Evolutionary conservation across 441 rosid genomes (phyloP).

Genomic region (Eruca vesicaria): DNA sequence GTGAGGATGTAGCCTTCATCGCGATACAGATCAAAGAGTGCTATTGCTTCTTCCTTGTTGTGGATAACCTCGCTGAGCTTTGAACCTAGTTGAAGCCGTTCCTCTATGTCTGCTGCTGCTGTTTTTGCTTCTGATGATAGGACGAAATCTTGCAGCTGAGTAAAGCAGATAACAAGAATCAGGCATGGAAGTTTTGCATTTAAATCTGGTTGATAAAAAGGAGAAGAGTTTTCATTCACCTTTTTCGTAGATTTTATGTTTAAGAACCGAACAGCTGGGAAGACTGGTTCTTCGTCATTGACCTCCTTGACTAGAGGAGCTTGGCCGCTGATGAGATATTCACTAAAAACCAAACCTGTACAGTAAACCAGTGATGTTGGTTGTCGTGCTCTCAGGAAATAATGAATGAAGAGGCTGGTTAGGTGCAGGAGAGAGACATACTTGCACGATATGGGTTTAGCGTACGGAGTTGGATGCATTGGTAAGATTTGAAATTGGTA

Average conservation of each 20-base stretch:
- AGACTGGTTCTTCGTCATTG: conserved; percentile 89
- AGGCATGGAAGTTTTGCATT: background rate
- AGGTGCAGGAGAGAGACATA: conserved; percentile 34
- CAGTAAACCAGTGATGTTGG: conserved; percentile 12
- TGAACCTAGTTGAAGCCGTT: conserved; percentile 70
- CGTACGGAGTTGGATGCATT: conserved; percentile 87
- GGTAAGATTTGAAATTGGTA: conserved; percentile 93
- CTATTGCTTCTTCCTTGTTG: conserved; percentile 72
- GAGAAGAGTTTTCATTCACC: conserved; percentile 35
- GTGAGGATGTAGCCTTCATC: conserved; percentile 84
- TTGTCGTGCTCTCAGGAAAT: background rate
- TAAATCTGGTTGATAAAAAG: background rate
- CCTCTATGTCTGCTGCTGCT: conserved; percentile 79
- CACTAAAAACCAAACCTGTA: conserved; percentile 89
- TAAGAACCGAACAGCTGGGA: conserved; percentile 55
- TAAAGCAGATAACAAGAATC: conserved; percentile 10
- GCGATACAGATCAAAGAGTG: conserved; percentile 62
- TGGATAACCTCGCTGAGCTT: conserved; percentile 75
- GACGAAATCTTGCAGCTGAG: conserved; percentile 42
- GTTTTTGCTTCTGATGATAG: conserved; percentile 69
- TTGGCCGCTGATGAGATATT: conserved; percentile 89
- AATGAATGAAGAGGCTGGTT: background rate
- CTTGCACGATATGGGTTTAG: conserved; percentile 97
- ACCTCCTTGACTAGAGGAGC: conserved; percentile 89
- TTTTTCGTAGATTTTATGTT: conserved; percentile 40